phyloP scores from a whole-genome alignment of 106 monocot genomes.

The Hemerocallis citrina region DNA sequence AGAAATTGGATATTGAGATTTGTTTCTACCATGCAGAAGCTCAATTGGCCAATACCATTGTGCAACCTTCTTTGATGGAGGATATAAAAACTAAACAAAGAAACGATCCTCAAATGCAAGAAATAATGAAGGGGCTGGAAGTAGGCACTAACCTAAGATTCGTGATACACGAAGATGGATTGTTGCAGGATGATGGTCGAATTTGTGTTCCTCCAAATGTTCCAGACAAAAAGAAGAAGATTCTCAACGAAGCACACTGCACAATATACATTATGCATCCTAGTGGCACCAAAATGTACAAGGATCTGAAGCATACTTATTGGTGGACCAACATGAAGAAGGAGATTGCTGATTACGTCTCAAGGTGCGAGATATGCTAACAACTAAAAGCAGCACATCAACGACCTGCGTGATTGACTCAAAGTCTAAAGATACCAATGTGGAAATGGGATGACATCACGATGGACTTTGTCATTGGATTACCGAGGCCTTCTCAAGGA shows the following conservation, averaged over 20 bases:
- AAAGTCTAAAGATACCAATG: not conserved
- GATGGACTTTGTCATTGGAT: not conserved
- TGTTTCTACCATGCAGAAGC: not conserved
- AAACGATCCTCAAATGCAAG: not conserved
- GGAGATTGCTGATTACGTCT: not conserved
- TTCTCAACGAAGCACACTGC: not conserved
- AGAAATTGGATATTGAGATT: not conserved
- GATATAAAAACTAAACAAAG: not conserved
- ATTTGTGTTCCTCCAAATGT: no score
- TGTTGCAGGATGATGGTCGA: no score
- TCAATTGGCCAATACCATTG: not conserved
- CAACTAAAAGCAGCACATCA: not conserved
- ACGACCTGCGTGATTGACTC: not conserved
- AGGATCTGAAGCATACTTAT: not conserved
- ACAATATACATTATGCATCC: not conserved
- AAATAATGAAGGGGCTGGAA: not conserved
- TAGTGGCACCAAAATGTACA: not conserved
- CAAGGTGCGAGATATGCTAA: not conserved
- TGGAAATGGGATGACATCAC: not conserved
- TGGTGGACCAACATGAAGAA: no score
- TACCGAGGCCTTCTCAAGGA: not conserved
- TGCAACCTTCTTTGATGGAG: not conserved
- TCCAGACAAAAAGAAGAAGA: not conserved
- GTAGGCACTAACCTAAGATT: no score
- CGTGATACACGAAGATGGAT: no score